Evolutionary conservation across 2,329 filamentous ascomycete species (phyloP), one percentile per base, ranked within the genome.

Genomic region (Claviceps africana): DNA sequence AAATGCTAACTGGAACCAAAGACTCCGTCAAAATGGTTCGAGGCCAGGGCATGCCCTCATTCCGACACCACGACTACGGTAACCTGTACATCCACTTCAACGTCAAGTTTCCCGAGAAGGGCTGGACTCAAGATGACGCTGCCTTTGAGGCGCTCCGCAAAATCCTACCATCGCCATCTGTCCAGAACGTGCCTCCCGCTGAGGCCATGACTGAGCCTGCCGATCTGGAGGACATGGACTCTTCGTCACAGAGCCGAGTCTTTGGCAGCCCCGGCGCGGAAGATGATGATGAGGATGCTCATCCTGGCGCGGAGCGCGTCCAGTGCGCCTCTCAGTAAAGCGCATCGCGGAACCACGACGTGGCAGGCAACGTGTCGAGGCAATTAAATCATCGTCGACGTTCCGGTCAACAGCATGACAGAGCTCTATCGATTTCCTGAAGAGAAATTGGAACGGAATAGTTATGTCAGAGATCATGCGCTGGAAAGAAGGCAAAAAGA

Each of bases 71-170:
- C 76, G 87, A 97, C 70, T 83, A 80, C 65, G 93, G 93, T 64
- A 96, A 98, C 73, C 77, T 98, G 61, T 98, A 93, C 75, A 89
- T 98, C 64, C 88, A 95, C 67, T 98, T 98, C 74, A 84, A 87
- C 64, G 89, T 98, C 72, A 95, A 95, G 73, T 97, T 98, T 79
- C 93, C 93, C 48, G 84, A 87, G 64, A 85, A 83, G 73, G 75
- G 80, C 65, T 85, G 81, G 78, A 79, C 79, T 39, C 66, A 79
- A 39, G 75, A 85, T 50, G 73, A 82, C 17, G 76, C 81, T 53
- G 84, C 87, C 56, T 86, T 95, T 60, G 81, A 87, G 53, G 76
- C 83, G 13, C 82, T 98, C 40, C 89, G 93, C 65, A 78, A 83
- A 61, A 83, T 95, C 52, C 80, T 98, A n/a, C 91, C 91, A 2